Conservation (phyloP, 352 stramenopile genomes). For the Phytophthora sojae region DNA sequence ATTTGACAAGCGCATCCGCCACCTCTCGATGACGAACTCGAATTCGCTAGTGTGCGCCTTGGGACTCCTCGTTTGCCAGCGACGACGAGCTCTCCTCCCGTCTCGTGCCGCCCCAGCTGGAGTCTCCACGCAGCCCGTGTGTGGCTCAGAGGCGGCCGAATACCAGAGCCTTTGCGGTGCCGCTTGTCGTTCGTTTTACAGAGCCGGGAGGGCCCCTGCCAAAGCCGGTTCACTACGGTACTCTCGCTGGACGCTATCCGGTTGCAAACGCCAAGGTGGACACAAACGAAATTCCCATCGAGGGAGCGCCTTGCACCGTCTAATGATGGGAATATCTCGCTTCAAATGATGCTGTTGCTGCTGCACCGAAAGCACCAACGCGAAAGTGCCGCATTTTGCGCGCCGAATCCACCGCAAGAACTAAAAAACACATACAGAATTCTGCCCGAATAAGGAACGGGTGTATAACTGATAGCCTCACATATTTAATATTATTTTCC, state of each 20-base stretch:
- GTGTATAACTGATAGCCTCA: no score
- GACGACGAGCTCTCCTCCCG: slow-evolving; percentile 1
- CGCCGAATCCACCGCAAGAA: background rate
- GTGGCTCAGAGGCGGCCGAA: slow-evolving; percentile 25
- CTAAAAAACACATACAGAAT: background rate
- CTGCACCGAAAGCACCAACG: slow-evolving; percentile 13
- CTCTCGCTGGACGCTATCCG: slow-evolving; percentile 24
- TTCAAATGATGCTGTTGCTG: background rate
- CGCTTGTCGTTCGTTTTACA: slow-evolving; percentile 28
- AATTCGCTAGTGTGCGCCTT: slow-evolving; percentile 21
- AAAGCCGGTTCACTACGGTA: slow-evolving; percentile 22
- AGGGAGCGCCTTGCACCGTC: slow-evolving; percentile 6
- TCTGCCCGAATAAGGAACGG: no score
- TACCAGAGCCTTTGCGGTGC: slow-evolving; percentile 29
- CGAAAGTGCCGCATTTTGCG: slow-evolving; percentile 21
- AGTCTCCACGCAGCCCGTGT: slow-evolving; percentile 10
- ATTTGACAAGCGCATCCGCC: no score
- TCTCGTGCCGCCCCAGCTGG: slow-evolving; percentile 30
- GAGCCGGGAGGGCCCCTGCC: background rate
- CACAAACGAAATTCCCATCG: slow-evolving; percentile 42
- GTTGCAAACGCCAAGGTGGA: slow-evolving; percentile 18
- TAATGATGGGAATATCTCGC: slow-evolving; percentile 1
- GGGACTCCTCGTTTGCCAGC: background rate
- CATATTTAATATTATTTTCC: no score
- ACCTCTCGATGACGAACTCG: background rate